These are phyloP conservation scores for Furcasterigmium sp. DNA, from an alignment of 2,329 filamentous ascomycete species.

Conservation along the genomic window DNA sequence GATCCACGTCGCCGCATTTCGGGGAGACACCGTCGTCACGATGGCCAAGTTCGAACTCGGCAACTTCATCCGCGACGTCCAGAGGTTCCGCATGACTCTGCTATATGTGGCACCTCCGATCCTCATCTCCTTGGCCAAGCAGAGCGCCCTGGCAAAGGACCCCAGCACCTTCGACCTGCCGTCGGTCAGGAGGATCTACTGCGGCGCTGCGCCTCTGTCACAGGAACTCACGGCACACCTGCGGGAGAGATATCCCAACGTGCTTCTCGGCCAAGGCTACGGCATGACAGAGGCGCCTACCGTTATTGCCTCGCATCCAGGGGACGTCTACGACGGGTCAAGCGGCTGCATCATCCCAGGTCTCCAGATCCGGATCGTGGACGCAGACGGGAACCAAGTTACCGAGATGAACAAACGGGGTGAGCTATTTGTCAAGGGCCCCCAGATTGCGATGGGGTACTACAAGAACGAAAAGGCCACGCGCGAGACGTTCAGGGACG, in stretches of 20 bases:
- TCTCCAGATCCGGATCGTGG: neutral
- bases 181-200: neutral
- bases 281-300: constrained; percentile 2
- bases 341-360: neutral
- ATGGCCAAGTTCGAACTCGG: neutral
- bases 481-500: constrained; percentile 45
- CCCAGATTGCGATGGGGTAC: neutral
- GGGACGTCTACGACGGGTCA: neutral
- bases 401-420: constrained; percentile 1
- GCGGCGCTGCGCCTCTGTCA: constrained; percentile 1
- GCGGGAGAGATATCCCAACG: neutral
- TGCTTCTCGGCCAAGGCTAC: neutral
- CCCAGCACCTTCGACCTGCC: neutral
- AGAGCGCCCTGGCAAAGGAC: neutral
- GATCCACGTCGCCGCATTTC: neutral
- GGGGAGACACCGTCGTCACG: neutral
- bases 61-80: neutral
- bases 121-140: constrained; percentile 1
- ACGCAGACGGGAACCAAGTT: neutral
- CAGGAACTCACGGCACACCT: neutral
- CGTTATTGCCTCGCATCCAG: neutral
- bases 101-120: neutral
- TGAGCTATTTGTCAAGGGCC: constrained; percentile 1
- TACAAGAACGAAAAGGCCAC: constrained; percentile 54
- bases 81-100: constrained; percentile 1